Evolutionary conservation across 2,329 filamentous ascomycete genomes (phyloP), one percentile per base, ranked within the genome.

Genomic region (Cladobotryum mycophilum): DNA sequence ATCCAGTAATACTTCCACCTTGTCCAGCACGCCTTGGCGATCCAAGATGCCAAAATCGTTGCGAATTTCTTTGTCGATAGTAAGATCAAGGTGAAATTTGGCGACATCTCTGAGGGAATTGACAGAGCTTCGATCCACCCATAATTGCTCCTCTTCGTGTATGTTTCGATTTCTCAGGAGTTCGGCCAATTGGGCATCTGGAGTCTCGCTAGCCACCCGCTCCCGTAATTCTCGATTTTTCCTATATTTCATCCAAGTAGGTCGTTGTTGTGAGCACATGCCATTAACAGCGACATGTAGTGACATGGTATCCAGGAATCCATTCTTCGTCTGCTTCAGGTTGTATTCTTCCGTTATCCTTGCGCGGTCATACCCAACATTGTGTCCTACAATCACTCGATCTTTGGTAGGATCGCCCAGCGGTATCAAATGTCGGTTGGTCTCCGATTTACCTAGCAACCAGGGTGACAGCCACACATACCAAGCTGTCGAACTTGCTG

Each of bases 401-500:
- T 86, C 78, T 55, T 81, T 77, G 2, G 73, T 75, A 7, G 85
- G 81, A 60, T 96, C 85, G 30, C 93, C 95, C 6, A 99, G 70
- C 0, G 95, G 90, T 45, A 99, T 85, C 12, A 99, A 73, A 53
- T 99, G 92, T 44, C 82, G 80, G 61, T 89, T 79, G 33, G 82
- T 82, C 35, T 86, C 74, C 1, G 88, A 85, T 71, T 97, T 89
- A 30, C 84, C 88, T 15, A 99, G 70, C 35, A 99, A 72, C 92
- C 92, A 99, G 0, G 93, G 93, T 12, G 93, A 99, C 48, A 99
- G 69, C 93, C 93, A 99, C 1, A 86, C 89, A 71, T 99, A 99
- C 95, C 95, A 99, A 30, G 90, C 85, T 3, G 84, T 91, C 1
- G 89, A 85, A 58, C 90, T 90, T 15, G 85, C 88, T 13, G 95